These are phyloP conservation scores for Oryza punctata DNA, from an alignment of 176 grass and related monocot genomes.

Conservation along the genomic window DNA sequence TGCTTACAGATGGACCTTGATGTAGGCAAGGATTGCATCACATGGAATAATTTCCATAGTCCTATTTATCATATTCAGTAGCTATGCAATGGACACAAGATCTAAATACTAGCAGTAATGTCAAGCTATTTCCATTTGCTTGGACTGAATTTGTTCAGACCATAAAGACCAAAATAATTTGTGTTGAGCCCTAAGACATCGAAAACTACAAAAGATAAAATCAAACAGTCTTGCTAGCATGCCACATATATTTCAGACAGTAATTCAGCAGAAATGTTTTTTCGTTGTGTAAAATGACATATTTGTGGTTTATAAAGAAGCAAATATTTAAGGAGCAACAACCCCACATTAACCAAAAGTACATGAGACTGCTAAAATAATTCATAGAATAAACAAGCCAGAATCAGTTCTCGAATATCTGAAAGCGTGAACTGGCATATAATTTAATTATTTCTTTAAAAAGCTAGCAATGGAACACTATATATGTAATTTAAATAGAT, in stretches of 20 bases:
- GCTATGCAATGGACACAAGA: not conserved
- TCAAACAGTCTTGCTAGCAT: not conserved
- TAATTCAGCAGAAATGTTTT: slow-evolving; percentile 4
- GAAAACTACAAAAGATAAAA: not conserved
- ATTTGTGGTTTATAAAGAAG: not conserved
- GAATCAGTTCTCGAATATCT: not conserved
- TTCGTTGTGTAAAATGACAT: not conserved
- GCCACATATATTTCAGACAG: not conserved
- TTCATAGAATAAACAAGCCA: slow-evolving; percentile 1
- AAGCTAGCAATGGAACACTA: not conserved
- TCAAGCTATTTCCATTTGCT: not conserved
- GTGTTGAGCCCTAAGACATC: not conserved
- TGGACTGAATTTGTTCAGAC: slow-evolving; percentile 1
- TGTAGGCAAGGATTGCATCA: not conserved
- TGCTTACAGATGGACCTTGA: slow-evolving; percentile 15
- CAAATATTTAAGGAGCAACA: slow-evolving; percentile 12
- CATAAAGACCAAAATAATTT: not conserved
- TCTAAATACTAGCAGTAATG: not conserved
- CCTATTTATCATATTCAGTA: not conserved
- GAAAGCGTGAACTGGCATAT: not conserved
- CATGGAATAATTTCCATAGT: not conserved
- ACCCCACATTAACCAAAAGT: slow-evolving; percentile 14
- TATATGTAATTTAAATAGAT: not conserved
- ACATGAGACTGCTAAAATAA: slow-evolving; percentile 1
- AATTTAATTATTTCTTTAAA: slow-evolving; percentile 8